Base-by-base conservation (phyloP, 129 eudicot genomes). In the Oenanthe sinensis region DNA sequence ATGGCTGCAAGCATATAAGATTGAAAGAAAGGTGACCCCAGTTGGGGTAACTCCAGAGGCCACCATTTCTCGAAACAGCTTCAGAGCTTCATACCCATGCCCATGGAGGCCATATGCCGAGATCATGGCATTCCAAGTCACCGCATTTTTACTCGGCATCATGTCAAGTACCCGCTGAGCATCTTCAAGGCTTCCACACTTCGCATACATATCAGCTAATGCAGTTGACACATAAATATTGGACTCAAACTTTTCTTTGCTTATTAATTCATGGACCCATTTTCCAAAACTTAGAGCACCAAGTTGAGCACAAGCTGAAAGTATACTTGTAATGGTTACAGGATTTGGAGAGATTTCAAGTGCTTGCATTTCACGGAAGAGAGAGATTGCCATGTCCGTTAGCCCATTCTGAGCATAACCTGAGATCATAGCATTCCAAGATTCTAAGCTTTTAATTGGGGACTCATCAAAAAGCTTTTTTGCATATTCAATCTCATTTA, bases 391-490 rank as follows among this genome's bases (percentile, higher is more conserved):
- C 83, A 72, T 85, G 71, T 90, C 90, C 11, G 96, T 89, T 39
- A 86, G 63, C 43, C 99, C 99, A 84, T 92, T 92, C 76, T 96
- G 99, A 33, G 99, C 88, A 78, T 96, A 90, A 62, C 97, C 99
- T 9, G 99, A 96, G 39, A 96, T 92, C 99, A 96, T 96, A 48
- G 99, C 94, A 62, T 96, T 92, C 97, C 99, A 96, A 71, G 97
- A 86, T 22, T 89, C 93, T 71, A 96, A 77, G 81, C 91, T 86
- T 82, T 87, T 96, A 45, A 86, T 85, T 17, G 89, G 84, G 73
- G 91, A 87, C 81, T 92, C 97, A 78, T 96, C 90, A 40, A 96
- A 96, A 43, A 96, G 82, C 79, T 82, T 84, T 81, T 91, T 87
- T 37, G 97, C 91, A 71, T 47, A 77, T 45, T 86, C 89, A 52